Evolutionary conservation across 2,329 filamentous ascomycete species (phyloP).

Genomic region (Diaporthe longicolla): DNA sequence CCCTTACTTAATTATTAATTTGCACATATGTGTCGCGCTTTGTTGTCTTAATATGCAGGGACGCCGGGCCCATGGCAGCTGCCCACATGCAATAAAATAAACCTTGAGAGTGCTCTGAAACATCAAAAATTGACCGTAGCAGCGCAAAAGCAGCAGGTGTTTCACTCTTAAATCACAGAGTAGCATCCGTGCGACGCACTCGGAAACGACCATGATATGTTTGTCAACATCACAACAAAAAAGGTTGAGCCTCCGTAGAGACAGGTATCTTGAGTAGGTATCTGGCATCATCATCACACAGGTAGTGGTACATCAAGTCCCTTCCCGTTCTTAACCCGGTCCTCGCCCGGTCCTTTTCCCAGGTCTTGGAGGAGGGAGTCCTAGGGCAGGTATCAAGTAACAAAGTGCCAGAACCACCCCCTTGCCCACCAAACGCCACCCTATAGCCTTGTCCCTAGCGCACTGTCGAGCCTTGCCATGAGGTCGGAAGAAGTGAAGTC

Average conservation of each 20-base stretch:
- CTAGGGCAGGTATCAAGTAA: constrained; percentile 11
- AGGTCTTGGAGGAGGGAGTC: background rate
- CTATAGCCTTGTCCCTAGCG: constrained; percentile 24
- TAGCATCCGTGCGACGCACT: constrained; percentile 3
- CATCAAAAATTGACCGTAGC: background rate
- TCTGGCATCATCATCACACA: constrained; percentile 12
- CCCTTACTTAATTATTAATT: constrained; percentile 10
- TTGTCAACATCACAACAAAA: background rate
- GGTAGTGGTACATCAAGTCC: constrained; percentile 9
- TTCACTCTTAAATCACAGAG: constrained; percentile 9
- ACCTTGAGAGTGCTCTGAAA: constrained; percentile 14
- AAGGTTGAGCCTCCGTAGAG: constrained; percentile 23
- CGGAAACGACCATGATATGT: background rate
- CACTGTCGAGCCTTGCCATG: constrained; percentile 30
- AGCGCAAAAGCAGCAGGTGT: constrained; percentile 3
- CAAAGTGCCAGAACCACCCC: background rate
- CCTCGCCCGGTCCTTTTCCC: background rate
- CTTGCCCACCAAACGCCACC: constrained; percentile 12
- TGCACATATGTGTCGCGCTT: background rate
- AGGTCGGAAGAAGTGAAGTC: constrained; percentile 31
- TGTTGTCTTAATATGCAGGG: background rate
- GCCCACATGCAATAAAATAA: constrained; percentile 6
- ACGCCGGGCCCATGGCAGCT: background rate
- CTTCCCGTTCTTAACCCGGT: background rate
- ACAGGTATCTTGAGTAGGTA: constrained; percentile 25